phyloP scores from a whole-genome alignment of 2,329 filamentous ascomycete genomes.

The Fusarium bactridioides region DNA sequence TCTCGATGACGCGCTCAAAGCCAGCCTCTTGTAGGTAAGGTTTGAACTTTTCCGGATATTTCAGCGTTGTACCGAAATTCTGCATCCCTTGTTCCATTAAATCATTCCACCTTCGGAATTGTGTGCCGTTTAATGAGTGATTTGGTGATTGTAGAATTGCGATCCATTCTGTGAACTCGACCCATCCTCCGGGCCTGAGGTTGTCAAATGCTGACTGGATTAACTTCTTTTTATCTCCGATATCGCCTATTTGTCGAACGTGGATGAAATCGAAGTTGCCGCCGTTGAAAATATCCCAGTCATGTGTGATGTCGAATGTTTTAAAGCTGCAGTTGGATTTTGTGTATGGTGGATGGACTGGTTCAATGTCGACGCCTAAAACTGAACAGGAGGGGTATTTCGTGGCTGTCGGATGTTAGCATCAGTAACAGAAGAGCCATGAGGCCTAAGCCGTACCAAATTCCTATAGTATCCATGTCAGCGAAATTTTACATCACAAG shows the following conservation, averaged over 20 bases:
- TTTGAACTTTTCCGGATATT: slow-evolving; percentile 27
- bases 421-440: not conserved
- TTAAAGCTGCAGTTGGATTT: slow-evolving; percentile 30
- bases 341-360: slow-evolving; percentile 21
- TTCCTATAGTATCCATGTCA: slow-evolving; percentile 22
- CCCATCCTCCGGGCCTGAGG: slow-evolving; percentile 37
- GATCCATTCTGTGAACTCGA: slow-evolving; percentile 39
- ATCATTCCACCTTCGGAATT: slow-evolving; percentile 34
- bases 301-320: slow-evolving; percentile 29
- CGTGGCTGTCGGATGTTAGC: slow-evolving; percentile 24
- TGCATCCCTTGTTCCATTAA: slow-evolving; percentile 31
- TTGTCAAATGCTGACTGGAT: slow-evolving; percentile 29
- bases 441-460: slow-evolving; percentile 14
- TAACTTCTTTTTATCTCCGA: slow-evolving; percentile 22
- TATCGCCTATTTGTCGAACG: slow-evolving; percentile 29
- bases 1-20: slow-evolving; percentile 34
- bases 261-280: slow-evolving; percentile 33
- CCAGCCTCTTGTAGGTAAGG: slow-evolving; percentile 22
- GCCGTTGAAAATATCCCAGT: slow-evolving; percentile 26
- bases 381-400: slow-evolving; percentile 34
- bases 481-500: not conserved
- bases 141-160: slow-evolving; percentile 34
- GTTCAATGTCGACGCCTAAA: slow-evolving; percentile 34
- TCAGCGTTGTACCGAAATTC: slow-evolving; percentile 24
- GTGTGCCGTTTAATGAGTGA: slow-evolving; percentile 31